Base-by-base conservation (phyloP, 2,329 filamentous ascomycete genomes). In the Cercospora sesami region DNA sequence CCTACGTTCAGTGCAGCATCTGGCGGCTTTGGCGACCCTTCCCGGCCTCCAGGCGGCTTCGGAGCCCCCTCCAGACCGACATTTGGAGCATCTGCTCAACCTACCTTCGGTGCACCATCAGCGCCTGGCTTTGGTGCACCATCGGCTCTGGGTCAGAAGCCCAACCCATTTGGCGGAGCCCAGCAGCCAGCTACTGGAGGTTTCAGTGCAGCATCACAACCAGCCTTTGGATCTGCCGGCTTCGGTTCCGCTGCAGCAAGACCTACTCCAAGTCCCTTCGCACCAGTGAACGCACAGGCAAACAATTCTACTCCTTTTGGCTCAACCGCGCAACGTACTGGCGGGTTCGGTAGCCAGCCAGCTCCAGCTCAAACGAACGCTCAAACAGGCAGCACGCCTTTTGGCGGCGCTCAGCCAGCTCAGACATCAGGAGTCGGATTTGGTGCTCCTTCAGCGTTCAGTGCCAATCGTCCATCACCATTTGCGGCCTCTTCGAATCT, bases 401-500 rank as follows among this genome's bases (percentile, higher is more conserved):
- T 57, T 57, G 51, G 51, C 57, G n/a, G 42, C 42, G 7, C 42
- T 10, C 42, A 61, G 31, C 60, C 23, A 42, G 45, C 61, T 14
- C 69, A 71, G 48, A 60, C 64, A 36, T 39, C 28, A 7, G 60
- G 58, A 12, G 62, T 65, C 1, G 67, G 39, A 28, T 72, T 72
- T 33, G 66, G 69, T 42, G 67, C 73, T 53, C 64, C 73, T 8
- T 71, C 72, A n/a, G 66, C 70, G 21, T 72, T 75, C 18, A 70
- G 74, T 16, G 71, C 70, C 18, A 68, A 51, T 75, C 75, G 68
- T 63, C 72, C 66, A 21, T 76, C 73, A 60, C 75, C 80, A 1
- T 84, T 84, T 70, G 81, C 80, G 14, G 78, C 83, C 66, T 77
- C 81, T 18, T 76, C 51, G 5, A 45, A 45, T 26, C 60, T 69